Evolutionary conservation across 2,329 filamentous ascomycete genomes (phyloP).

Genomic region (Colletotrichum musicola): DNA sequence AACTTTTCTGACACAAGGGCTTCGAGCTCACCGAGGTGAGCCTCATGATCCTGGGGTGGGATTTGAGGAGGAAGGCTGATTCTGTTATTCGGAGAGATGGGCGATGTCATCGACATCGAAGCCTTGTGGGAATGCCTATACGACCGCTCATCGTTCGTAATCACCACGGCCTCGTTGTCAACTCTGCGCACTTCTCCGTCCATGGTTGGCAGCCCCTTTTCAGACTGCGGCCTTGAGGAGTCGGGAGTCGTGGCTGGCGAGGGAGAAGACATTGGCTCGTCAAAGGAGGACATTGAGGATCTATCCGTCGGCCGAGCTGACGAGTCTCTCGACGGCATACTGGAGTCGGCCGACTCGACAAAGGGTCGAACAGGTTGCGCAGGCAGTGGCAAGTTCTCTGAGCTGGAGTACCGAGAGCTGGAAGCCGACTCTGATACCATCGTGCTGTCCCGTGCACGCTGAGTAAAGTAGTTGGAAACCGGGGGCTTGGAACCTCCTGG

Average conservation of each 20-base stretch:
- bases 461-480: conserved; percentile 30
- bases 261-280: conserved; percentile 50
- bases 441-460: conserved; percentile 12
- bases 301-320: conserved; percentile 34
- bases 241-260: conserved; percentile 54
- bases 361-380: conserved; percentile 19
- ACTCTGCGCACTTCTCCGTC: conserved; percentile 36
- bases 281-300: conserved; percentile 49
- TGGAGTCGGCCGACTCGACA: conserved; percentile 14
- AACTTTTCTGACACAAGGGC: conserved; percentile 34
- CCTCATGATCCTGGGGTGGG: conserved; percentile 22
- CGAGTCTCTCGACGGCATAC: conserved; percentile 26
- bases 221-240: conserved; percentile 56
- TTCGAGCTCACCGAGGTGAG: conserved; percentile 33
- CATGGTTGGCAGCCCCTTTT: conserved; percentile 46
- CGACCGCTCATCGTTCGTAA: conserved; percentile 35
- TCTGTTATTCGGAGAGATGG: conserved; percentile 20
- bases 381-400: conserved; percentile 1
- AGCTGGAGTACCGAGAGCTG: conserved; percentile 34
- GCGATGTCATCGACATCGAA: conserved; percentile 14
- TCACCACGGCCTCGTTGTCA: conserved; percentile 30
- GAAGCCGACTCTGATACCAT: conserved; percentile 31
- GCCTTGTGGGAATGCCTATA: conserved; percentile 34
- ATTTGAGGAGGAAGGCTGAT: conserved; percentile 36
- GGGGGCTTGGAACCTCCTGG: conserved; percentile 36